Base-by-base conservation (phyloP, 805 yeast genomes). In the Schwanniomyces polymorphus region DNA sequence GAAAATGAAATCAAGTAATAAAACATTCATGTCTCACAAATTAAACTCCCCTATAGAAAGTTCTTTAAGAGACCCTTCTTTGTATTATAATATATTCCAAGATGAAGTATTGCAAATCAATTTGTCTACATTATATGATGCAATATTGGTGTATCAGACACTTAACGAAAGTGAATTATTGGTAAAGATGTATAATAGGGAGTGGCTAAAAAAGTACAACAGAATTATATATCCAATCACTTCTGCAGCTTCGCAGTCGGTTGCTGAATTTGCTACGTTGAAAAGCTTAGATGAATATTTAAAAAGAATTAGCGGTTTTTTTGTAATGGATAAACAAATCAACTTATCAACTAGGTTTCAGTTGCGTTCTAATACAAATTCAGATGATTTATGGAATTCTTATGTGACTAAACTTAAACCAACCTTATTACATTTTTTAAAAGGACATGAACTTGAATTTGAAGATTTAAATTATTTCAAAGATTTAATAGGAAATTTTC, bases 31-130 rank as follows among this genome's bases (percentile, higher is more conserved):
- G 4, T 68, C 78, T 7, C 88, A 81, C 62, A 84, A 86, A 57
- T 79, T 92, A 53, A 91, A 91, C 62, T 88, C 97, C 0, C 88
- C 96, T 0, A 88, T 91, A 5, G 98, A 92, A 63, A 65, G 80
- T 7, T 81, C 96, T 6, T 72, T 90, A 60, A 75, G 97, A 56
- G 82, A 81, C 39, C 75, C 84, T 0, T 68, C 70, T 43, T 61
- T 64, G 47, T 74, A 70, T 53, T 76, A 79, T 47, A 74, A 79
- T 54, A 74, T 84, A 2, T 66, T 85, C 42, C 69, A 74, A 7
- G 79, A 77, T 43, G 69, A 57, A 16, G 42, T 44, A 5, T 49
- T 65, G 21, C 61, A 59, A 34, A 53, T 90, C 27, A 84, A 84
- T 46, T 64, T 91, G 47, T 78, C 82, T n/a, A 86, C 91, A 6